phyloP scores from a whole-genome alignment of 139 green algal species.

The Pleodorina starrii region DNA sequence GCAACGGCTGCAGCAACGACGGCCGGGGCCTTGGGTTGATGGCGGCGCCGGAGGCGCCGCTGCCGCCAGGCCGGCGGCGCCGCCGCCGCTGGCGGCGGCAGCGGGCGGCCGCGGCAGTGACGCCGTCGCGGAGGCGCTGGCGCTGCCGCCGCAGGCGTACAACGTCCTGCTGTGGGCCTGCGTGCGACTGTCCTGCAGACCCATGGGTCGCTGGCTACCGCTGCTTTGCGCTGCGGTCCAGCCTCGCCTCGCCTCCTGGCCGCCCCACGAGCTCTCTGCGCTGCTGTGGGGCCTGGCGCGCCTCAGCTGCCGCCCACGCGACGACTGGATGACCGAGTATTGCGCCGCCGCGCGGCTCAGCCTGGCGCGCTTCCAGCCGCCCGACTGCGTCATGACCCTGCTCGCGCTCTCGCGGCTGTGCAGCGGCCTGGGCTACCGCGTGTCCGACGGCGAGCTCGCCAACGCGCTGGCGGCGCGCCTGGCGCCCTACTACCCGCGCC shows the following conservation, averaged over 20 bases:
- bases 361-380: background rate
- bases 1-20: conserved; percentile 2
- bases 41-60: too few relatives aligned
- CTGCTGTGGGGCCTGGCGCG: conserved; percentile 14
- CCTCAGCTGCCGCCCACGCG: background rate
- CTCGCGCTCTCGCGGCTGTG: background rate
- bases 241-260: background rate
- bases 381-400: background rate
- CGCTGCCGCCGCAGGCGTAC: background rate
- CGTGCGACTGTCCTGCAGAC: background rate
- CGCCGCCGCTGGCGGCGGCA: too few relatives aligned
- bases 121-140: background rate
- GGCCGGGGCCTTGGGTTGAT: background rate
- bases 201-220: background rate
- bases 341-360: background rate
- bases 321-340: conserved; percentile 36
- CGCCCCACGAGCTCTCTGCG: background rate
- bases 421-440: background rate
- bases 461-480: background rate
- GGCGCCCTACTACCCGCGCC: background rate
- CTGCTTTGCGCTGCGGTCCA: background rate
- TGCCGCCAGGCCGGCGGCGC: too few relatives aligned
- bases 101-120: background rate
- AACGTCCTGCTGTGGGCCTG: conserved; percentile 17
- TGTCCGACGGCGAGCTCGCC: background rate